A percentile compares a stretch with the other conserved stretches of the same genome.
phyloP scores from a whole-genome alignment of 2,329 filamentous ascomycete species.

The Penicillium hesseltinei region DNA sequence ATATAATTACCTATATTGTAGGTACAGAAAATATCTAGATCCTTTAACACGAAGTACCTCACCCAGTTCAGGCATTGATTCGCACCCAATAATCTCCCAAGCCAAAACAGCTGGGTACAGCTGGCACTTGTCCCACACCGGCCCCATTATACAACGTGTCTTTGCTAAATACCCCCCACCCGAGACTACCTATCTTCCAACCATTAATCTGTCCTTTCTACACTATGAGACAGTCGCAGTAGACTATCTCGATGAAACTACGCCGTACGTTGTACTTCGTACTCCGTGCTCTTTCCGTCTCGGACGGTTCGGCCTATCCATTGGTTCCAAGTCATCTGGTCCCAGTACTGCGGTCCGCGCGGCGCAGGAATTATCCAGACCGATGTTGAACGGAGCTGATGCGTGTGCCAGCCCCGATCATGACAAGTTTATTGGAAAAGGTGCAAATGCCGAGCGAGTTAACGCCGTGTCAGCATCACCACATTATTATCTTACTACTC shows the following conservation, averaged over 20 bases:
- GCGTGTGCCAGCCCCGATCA: slow-evolving; percentile 3
- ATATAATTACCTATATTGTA: neutral
- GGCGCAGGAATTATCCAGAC: slow-evolving; percentile 4
- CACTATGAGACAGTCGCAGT: neutral
- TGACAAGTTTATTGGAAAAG: neutral
- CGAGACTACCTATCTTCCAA: slow-evolving; percentile 1
- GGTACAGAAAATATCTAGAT: neutral
- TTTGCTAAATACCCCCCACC: slow-evolving; percentile 11
- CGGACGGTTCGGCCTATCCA: neutral
- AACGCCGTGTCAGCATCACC: slow-evolving; percentile 1
- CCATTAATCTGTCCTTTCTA: neutral
- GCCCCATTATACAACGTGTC: slow-evolving; percentile 22
- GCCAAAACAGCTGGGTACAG: neutral
- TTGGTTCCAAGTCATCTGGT: slow-evolving; percentile 12
- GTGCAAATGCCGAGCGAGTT: neutral
- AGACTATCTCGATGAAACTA: neutral
- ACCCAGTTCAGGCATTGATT: slow-evolving; percentile 3
- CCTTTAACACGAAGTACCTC: neutral
- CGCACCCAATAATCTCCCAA: slow-evolving; percentile 1
- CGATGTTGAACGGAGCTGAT: neutral
- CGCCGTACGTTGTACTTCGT: neutral
- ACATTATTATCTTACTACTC: neutral
- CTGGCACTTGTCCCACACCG: slow-evolving; percentile 12
- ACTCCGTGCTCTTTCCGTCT: neutral
- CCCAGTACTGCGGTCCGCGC: slow-evolving; percentile 15